A percentile compares a stretch with the other conserved stretches of the same genome.
phyloP scores from a whole-genome alignment of 805 yeast species.

The Cyberlindnera euphorbiae region DNA sequence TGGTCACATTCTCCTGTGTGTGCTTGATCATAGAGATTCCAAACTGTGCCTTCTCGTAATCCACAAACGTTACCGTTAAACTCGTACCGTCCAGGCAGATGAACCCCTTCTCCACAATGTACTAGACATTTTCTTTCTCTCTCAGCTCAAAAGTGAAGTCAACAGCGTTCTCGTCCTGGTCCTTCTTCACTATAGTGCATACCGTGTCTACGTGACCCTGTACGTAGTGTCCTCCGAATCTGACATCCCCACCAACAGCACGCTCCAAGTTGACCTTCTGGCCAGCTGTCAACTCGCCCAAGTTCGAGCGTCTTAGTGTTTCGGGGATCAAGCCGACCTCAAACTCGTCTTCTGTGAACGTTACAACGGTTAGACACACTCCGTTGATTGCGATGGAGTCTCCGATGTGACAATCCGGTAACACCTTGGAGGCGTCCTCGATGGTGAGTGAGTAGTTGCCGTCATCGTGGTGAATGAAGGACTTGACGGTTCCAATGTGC shows the following conservation, averaged over 20 bases:
- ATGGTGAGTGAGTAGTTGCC: conserved; percentile 71
- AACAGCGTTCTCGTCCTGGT: conserved; percentile 66
- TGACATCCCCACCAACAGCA: conserved; percentile 74
- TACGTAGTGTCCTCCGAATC: conserved; percentile 96
- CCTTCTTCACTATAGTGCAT: conserved; percentile 31
- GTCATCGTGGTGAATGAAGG: conserved; percentile 58
- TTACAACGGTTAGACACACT: conserved; percentile 86
- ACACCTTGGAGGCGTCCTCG: conserved; percentile 52
- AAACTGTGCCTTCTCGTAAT: conserved; percentile 52
- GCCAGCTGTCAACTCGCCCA: conserved; percentile 57
- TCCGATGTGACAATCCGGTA: conserved; percentile 83
- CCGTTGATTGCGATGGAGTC: conserved; percentile 93
- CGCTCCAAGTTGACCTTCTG: conserved; percentile 81
- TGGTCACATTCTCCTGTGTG: conserved; percentile 76
- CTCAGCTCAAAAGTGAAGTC: conserved; percentile 69
- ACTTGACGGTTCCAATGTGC: conserved; percentile 65
- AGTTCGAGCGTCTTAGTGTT: conserved; percentile 74
- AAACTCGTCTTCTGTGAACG: conserved; percentile 55
- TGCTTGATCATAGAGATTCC: conserved; percentile 89
- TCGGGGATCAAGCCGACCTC: conserved; percentile 94
- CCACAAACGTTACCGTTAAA: conserved; percentile 78
- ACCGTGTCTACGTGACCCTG: conserved; percentile 94
- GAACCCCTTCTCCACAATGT: conserved; percentile 93
- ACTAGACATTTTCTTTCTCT: conserved; percentile 54
- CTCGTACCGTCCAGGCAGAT: conserved; percentile 92